Percentiles rank a stretch among this genome's conserved stretches.
Conservation (phyloP, 2,329 filamentous ascomycete genomes). For the Capronia americana region DNA sequence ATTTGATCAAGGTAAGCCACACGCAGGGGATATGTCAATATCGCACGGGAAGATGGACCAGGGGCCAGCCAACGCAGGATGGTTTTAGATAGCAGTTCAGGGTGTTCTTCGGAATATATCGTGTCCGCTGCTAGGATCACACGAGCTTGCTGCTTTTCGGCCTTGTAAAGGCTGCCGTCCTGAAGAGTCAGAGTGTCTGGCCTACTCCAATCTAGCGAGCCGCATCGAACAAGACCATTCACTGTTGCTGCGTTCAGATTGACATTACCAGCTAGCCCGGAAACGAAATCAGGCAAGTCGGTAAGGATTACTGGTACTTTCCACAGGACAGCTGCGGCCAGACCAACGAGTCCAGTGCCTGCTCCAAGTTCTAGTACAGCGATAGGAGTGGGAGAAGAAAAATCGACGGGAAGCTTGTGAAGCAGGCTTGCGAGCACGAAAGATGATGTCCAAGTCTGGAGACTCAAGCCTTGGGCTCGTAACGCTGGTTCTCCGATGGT, state of each 20-base stretch:
- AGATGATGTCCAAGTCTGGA: conserved; percentile 95
- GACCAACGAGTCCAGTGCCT: conserved; percentile 85
- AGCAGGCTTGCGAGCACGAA: conserved; percentile 82
- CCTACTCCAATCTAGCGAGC: conserved; percentile 50
- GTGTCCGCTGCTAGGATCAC: conserved; percentile 53
- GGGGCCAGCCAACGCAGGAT: conserved; percentile 47
- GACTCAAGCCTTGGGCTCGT: conserved; percentile 82
- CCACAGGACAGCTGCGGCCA: conserved; percentile 79
- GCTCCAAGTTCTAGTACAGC: conserved; percentile 78
- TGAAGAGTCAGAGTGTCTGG: conserved; percentile 40
- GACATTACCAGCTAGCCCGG: conserved; percentile 77
- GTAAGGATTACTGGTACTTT: conserved; percentile 73
- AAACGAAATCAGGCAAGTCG: conserved; percentile 81
- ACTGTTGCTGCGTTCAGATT: conserved; percentile 68
- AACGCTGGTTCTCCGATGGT: conserved; percentile 82
- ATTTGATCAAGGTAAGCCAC: conserved; percentile 53
- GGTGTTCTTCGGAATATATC: conserved; percentile 52
- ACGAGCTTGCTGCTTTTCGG: conserved; percentile 42
- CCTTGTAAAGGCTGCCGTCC: conserved; percentile 19
- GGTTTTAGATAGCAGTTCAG: conserved; percentile 46
- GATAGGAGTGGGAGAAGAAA: conserved; percentile 12
- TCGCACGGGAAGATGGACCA: conserved; percentile 42
- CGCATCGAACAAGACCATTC: conserved; percentile 76
- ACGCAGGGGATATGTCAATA: conserved; percentile 50
- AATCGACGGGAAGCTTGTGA: conserved; percentile 41